phyloP scores from a whole-genome alignment of 1,284 basidiomycete species.

The Moniliophthora roreri region DNA sequence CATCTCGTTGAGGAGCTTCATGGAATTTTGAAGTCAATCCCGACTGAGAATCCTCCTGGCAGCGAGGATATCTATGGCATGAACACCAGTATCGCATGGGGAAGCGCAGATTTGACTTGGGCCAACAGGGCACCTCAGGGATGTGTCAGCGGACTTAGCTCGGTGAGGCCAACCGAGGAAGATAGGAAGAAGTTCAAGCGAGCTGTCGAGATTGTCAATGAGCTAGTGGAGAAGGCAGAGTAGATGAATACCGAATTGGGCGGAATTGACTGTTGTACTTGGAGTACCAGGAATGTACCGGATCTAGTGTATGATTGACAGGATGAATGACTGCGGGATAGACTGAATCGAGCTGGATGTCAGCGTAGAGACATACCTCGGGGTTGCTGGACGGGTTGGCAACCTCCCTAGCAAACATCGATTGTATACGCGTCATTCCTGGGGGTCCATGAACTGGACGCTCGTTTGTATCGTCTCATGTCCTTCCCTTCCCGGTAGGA shows the following conservation, averaged over 20 bases:
- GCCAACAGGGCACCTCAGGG: constrained; percentile 60
- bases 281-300: too few relatives aligned
- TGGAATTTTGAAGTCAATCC: constrained; percentile 53
- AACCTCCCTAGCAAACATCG: too few relatives aligned
- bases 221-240: constrained; percentile 43
- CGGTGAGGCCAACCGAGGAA: constrained; percentile 51
- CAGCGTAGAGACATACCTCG: too few relatives aligned
- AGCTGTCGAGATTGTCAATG: constrained; percentile 64
- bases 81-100: constrained; percentile 66
- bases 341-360: too few relatives aligned
- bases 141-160: constrained; percentile 51
- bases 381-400: too few relatives aligned
- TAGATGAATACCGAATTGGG: constrained; percentile 6
- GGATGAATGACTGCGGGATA: too few relatives aligned
- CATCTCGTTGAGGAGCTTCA: constrained; percentile 57
- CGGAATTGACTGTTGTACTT: too few relatives aligned
- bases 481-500: too few relatives aligned
- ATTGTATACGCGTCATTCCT: too few relatives aligned
- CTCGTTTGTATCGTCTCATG: too few relatives aligned
- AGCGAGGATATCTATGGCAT: constrained; percentile 70
- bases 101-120: constrained; percentile 59
- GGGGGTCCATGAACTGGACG: too few relatives aligned
- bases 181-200: constrained; percentile 64
- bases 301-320: too few relatives aligned
- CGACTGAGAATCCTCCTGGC: constrained; percentile 58